Conservation (phyloP, 2,329 filamentous ascomycete species). For the Coniella vitis region DNA sequence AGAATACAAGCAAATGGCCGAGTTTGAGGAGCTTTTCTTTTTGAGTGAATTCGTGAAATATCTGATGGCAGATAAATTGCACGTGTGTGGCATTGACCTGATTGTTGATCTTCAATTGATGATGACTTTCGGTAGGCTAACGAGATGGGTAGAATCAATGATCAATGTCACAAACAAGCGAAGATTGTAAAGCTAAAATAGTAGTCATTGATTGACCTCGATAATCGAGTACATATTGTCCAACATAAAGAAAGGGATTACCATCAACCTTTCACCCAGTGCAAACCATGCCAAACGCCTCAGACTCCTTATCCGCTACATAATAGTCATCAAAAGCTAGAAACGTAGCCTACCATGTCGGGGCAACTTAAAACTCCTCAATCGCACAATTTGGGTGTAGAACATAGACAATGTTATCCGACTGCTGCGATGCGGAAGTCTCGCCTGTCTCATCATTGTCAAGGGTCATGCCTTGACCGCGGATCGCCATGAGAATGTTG, state of each 20-base stretch:
- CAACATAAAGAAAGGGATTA: neutral
- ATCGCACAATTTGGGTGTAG: conserved; percentile 90
- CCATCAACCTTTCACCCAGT: too few relatives aligned
- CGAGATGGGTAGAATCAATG: too few relatives aligned
- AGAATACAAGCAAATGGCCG: conserved; percentile 14
- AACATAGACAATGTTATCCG: conserved; percentile 65
- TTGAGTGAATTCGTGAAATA: too few relatives aligned
- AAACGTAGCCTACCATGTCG: neutral
- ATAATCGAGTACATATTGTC: neutral
- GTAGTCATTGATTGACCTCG: neutral
- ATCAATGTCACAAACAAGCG: too few relatives aligned
- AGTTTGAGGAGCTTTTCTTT: neutral
- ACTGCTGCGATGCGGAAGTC: conserved; percentile 32
- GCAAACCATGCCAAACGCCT: neutral
- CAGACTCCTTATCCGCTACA: conserved; percentile 2
- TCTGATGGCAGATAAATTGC: too few relatives aligned
- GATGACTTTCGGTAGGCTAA: too few relatives aligned
- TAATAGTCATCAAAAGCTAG: neutral
- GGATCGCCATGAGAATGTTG: conserved; percentile 78
- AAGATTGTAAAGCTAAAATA: too few relatives aligned
- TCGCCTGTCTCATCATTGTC: conserved; percentile 36
- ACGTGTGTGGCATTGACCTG: too few relatives aligned
- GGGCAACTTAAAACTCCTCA: conserved; percentile 46
- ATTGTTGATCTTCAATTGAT: too few relatives aligned
- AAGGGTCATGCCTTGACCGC: conserved; percentile 51